Conservation (phyloP, 306 rosid species). For the Myrica gale region DNA sequence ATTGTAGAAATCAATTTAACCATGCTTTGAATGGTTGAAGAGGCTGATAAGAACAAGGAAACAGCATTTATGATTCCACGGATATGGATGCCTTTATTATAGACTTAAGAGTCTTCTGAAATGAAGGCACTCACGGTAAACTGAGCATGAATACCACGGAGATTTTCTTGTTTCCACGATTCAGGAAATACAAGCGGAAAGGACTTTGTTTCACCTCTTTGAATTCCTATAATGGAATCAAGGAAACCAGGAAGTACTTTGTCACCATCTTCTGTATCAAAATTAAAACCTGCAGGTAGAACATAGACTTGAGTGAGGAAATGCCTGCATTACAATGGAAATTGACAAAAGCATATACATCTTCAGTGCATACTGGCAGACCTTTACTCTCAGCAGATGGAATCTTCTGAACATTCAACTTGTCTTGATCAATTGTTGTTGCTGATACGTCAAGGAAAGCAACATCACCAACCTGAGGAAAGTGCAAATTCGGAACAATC, state of each 20-base stretch:
- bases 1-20: background rate
- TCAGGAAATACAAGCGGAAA: constrained; percentile 88
- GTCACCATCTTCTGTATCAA: constrained; percentile 84
- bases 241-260: constrained; percentile 76
- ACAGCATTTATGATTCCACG: background rate
- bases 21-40: background rate
- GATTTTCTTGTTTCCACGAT: constrained; percentile 84
- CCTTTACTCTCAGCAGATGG: constrained; percentile 97
- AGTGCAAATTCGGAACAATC: constrained; percentile 11
- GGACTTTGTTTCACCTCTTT: constrained; percentile 71
- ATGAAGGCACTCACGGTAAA: constrained; percentile 63
- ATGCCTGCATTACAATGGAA: constrained; percentile 10
- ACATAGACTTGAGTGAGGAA: constrained; percentile 30
- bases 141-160: constrained; percentile 81
- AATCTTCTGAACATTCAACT: constrained; percentile 60
- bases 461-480: constrained; percentile 74
- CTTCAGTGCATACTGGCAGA: constrained; percentile 35
- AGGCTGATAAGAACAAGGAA: background rate
- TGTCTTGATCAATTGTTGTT: constrained; percentile 65
- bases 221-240: constrained; percentile 69
- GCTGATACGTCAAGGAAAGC: constrained; percentile 87
- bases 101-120: background rate
- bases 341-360: constrained; percentile 9
- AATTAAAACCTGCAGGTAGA: constrained; percentile 61
- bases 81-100: background rate